Conservation (phyloP, 176 grass and related monocot genomes). For the Oryza meyeriana region DNA sequence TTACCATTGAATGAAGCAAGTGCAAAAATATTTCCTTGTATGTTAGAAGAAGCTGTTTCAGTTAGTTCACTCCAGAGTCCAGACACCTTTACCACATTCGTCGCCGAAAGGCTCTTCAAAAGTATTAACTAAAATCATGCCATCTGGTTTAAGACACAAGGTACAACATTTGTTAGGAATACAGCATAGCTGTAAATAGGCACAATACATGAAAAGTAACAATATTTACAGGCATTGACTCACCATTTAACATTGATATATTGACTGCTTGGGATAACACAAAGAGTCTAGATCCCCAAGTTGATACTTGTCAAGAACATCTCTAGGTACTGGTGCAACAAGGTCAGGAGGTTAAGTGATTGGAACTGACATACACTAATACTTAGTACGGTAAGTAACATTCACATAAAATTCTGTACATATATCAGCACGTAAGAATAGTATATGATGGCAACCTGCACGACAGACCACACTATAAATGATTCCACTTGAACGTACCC, state of each 20-base stretch:
- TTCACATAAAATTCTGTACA: no score
- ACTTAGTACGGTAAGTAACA: no score
- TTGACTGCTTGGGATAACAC: not conserved
- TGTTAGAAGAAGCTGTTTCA: not conserved
- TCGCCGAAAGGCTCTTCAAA: conserved; percentile 22
- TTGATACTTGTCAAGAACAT: not conserved
- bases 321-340: no score
- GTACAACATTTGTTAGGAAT: not conserved
- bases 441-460: no score
- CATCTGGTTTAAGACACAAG: not conserved
- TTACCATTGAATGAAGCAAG: conserved; percentile 22
- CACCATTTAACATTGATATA: not conserved
- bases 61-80: not conserved
- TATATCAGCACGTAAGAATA: no score
- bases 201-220: no score
- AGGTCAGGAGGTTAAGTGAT: not conserved
- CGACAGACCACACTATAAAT: no score
- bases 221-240: not conserved
- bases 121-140: conserved; percentile 6
- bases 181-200: not conserved
- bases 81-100: conserved; percentile 2
- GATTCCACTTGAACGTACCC: no score
- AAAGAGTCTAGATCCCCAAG: not conserved
- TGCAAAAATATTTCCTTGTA: not conserved
- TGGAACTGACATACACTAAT: not conserved